Evolutionary conservation across 1,284 basidiomycete genomes (phyloP).

Genomic region (Microbotryum saponariae): DNA sequence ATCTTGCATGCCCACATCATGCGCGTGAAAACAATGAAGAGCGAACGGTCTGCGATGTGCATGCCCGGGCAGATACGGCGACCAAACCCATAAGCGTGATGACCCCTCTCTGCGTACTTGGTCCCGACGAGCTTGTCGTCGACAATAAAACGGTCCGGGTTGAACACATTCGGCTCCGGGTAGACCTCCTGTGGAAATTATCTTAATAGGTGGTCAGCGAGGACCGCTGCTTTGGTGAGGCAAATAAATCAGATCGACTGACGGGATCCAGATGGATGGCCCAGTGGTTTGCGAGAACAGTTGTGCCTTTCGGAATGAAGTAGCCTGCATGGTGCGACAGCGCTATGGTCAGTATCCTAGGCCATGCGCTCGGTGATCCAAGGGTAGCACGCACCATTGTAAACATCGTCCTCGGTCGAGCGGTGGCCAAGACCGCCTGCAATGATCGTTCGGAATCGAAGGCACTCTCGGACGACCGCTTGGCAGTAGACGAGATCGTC

Average conservation of each 20-base stretch:
- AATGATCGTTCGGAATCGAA: constrained; percentile 40
- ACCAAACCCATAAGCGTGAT: constrained; percentile 38
- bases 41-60: constrained; percentile 33
- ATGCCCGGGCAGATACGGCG: constrained; percentile 29
- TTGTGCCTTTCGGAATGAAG: constrained; percentile 39
- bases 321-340: constrained; percentile 14
- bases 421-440: constrained; percentile 37
- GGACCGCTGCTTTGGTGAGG: too few relatives aligned
- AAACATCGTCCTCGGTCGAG: constrained; percentile 38
- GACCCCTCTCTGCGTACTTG: constrained; percentile 30
- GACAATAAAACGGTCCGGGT: constrained; percentile 28
- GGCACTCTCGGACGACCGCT: constrained; percentile 37
- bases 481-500: constrained; percentile 35
- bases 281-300: constrained; percentile 40
- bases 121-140: constrained; percentile 29
- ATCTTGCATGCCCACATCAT: constrained; percentile 30
- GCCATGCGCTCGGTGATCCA: too few relatives aligned
- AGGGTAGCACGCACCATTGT: constrained; percentile 25
- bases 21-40: constrained; percentile 33
- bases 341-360: background rate
- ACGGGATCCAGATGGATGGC: constrained; percentile 31
- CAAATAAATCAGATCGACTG: too few relatives aligned
- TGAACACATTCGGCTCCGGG: constrained; percentile 25
- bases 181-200: constrained; percentile 19
- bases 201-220: too few relatives aligned